Evolutionary conservation across 352 stramenopile genomes (phyloP), one percentile per base, ranked within the genome.

Genomic region (Pythium apleroticum): DNA sequence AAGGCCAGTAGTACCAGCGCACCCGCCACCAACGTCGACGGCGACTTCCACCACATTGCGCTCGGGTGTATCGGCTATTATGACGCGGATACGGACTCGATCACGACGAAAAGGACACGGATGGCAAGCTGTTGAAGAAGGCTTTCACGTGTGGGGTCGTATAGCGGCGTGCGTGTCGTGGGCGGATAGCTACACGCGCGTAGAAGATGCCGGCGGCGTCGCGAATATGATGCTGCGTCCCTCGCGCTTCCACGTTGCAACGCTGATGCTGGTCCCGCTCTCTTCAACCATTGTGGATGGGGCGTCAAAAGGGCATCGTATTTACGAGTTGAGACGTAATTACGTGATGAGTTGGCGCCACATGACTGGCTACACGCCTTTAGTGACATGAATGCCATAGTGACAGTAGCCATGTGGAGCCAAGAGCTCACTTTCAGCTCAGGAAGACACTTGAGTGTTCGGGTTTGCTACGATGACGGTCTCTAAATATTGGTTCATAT

Each of bases 181-280:
- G 33, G 22, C 22, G 14, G 37, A 22, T n/a, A 22, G 37, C 14
- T 46, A 46, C 37, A 46, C 37, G 37, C 37, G 19, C 37, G 37
- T 46, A 46, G 37, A 46, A 22, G 37, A 22, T 22, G 37, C 37
- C 37, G 37, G 5, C 12, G 19, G 14, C 7, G 37, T 46, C 58
- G n/a, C 25, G 31, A 46, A 20, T 35, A 17, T 30, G 24, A 41
- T 0, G 28, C 28, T 20, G 33, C 49, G 24, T 57, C 52, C 57
- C 37, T 57, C 46, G 20, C 33, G 54, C 49, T 57, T 63, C 62
- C 62, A 69, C 62, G 62, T 69, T 69, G 62, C 61, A 59, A 46
- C 9, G 37, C 15, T 46, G 37, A 59, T 52, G 59, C 59, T 60
- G 59, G 49, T 59, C 49, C 60, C 60, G 41, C 52, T 60, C 52